phyloP scores from a whole-genome alignment of 305 asterid species.

The Fraxinus paxiana region DNA sequence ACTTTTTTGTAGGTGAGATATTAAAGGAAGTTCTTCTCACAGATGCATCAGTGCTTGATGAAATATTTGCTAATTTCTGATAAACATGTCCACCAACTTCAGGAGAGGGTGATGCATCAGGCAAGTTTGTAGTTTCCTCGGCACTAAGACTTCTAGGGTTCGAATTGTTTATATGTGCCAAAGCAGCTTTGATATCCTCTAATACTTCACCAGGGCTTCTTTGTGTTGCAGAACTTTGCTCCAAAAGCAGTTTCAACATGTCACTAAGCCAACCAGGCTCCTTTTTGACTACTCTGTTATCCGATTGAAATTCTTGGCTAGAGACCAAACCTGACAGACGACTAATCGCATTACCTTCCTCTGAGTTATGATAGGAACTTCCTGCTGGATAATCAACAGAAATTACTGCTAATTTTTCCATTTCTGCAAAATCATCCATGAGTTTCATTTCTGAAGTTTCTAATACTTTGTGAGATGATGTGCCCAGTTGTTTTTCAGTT shows the following conservation, averaged over 20 bases:
- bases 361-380: constrained; percentile 34
- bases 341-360: constrained; percentile 29
- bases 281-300: neutral
- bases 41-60: constrained; percentile 24
- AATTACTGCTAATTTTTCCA: constrained; percentile 72
- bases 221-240: constrained; percentile 33
- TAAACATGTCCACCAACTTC: constrained; percentile 21
- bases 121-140: constrained; percentile 13
- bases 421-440: constrained; percentile 89
- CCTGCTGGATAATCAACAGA: constrained; percentile 34
- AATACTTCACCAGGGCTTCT: constrained; percentile 42
- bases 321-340: constrained; percentile 25
- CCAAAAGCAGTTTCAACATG: constrained; percentile 39
- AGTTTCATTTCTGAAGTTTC: constrained; percentile 66
- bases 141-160: constrained; percentile 7
- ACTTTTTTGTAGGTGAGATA: constrained; percentile 24
- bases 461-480: constrained; percentile 34
- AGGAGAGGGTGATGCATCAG: constrained; percentile 21
- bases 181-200: constrained; percentile 43
- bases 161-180: constrained; percentile 19
- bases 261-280: constrained; percentile 28
- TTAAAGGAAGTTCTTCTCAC: constrained; percentile 28
- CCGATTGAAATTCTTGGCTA: constrained; percentile 21
- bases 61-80: constrained; percentile 20
- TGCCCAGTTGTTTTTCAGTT: constrained; percentile 35